phyloP scores from a whole-genome alignment of 2,329 filamentous ascomycete species.

The Nemania serpens region DNA sequence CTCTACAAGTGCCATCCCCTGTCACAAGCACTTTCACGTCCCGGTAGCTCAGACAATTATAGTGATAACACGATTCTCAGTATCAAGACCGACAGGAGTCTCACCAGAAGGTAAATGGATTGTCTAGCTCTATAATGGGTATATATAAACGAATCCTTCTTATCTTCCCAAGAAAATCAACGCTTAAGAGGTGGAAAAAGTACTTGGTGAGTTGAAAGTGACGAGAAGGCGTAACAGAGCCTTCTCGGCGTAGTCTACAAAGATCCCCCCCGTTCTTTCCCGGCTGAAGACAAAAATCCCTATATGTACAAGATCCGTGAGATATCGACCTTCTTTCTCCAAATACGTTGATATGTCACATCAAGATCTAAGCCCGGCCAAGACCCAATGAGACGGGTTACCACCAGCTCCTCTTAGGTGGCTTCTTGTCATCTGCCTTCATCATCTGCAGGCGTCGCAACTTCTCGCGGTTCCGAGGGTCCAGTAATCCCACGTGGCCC shows the following conservation, averaged over 20 bases:
- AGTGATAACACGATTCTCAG: too few relatives aligned
- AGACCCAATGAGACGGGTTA: conserved; percentile 12
- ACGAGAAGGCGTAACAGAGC: background rate
- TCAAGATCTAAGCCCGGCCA: background rate
- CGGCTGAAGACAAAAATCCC: conserved; percentile 3
- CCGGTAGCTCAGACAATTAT: too few relatives aligned
- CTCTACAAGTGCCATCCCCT: too few relatives aligned
- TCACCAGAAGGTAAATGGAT: too few relatives aligned
- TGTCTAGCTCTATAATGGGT: conserved; percentile 24
- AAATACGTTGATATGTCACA: conserved; percentile 7
- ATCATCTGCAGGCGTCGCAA: conserved; percentile 57
- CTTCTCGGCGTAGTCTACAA: conserved; percentile 8
- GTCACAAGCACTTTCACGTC: too few relatives aligned
- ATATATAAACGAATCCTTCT: conserved; percentile 20
- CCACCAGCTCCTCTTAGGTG: conserved; percentile 42
- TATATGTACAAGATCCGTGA: conserved; percentile 15
- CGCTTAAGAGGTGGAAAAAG: conserved; percentile 19
- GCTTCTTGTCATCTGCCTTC: conserved; percentile 45
- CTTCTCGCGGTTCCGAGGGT: conserved; percentile 60
- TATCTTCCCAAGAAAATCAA: conserved; percentile 1
- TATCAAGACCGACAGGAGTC: too few relatives aligned
- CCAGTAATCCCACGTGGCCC: conserved; percentile 55
- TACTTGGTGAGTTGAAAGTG: conserved; percentile 6
- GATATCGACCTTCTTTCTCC: background rate
- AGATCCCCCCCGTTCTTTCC: background rate